phyloP scores from a whole-genome alignment of 2,329 filamentous ascomycete species.

The Madurella fahalii region DNA sequence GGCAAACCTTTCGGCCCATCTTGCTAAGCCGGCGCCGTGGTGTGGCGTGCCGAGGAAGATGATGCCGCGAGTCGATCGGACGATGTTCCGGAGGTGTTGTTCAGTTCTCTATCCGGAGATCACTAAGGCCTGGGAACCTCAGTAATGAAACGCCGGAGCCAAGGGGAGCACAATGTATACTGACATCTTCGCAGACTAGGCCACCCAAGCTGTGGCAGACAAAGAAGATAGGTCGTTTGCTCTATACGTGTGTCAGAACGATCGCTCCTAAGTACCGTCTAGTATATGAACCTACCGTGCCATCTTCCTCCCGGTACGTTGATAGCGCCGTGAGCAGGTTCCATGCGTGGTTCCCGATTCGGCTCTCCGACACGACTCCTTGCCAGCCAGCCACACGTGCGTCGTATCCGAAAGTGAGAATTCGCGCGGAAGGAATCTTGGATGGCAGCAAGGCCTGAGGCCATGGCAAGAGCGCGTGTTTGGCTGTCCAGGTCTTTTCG shows the following conservation, averaged over 20 bases:
- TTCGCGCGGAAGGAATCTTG: constrained; percentile 27
- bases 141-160: not conserved
- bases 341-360: not conserved
- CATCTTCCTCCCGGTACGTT: constrained; percentile 20
- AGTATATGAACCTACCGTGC: constrained; percentile 20
- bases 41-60: constrained; percentile 37
- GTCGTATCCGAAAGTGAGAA: constrained; percentile 35
- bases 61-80: constrained; percentile 29
- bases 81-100: constrained; percentile 23
- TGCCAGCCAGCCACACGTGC: constrained; percentile 14
- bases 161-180: not conserved
- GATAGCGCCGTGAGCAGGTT: not conserved
- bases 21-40: constrained; percentile 29
- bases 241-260: constrained; percentile 13
- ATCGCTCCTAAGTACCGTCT: not conserved
- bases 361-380: constrained; percentile 1
- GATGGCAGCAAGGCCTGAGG: constrained; percentile 29
- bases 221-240: constrained; percentile 25
- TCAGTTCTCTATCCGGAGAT: constrained; percentile 24
- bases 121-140: constrained; percentile 19
- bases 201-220: constrained; percentile 28
- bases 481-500: constrained; percentile 32
- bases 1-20: constrained; percentile 29
- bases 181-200: constrained; percentile 27
- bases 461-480: constrained; percentile 27